Base-by-base conservation (phyloP, 2,329 filamentous ascomycete genomes). In the Pezicula carpinea region DNA sequence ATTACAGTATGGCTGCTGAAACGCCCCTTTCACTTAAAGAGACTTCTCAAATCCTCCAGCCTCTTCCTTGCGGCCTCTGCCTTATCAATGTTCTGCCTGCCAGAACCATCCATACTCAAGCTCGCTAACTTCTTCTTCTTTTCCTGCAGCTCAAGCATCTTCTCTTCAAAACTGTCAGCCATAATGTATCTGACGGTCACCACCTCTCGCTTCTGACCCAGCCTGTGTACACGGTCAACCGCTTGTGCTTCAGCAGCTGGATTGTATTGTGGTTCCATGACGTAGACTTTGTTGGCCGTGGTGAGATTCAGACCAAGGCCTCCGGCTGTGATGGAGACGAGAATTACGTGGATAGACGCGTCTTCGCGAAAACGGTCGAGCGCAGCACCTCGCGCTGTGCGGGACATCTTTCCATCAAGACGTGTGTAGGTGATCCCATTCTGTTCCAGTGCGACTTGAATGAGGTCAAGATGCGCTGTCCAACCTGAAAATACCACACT, bases 241-340 rank as follows among this genome's bases (percentile, higher is more conserved):
- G 93, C 93, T 68, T 99, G 93, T 5, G 90, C 88, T 66, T 99
- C 92, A 0, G 91, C 89, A 0, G 90, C 91, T 0, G 93, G 93
- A 61, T 99, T 99, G 71, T 92, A 99, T 63, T 96, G 91, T 5
- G 93, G 93, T 65, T 99, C 93, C 92, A 99, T 97, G 59, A 97
- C 87, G 64, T 93, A 97, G 13, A 95, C 92, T 46, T 80, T 86
- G 63, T 83, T 93, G 26, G 85, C 92, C 0, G 87, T 76, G 0
- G 91, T 96, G 46, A 97, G 72, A 62, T 97, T 97, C 33, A 97
- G 81, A 13, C 92, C 92, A 14, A 96, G 79, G 15, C 93, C 92
- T 53, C 92, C 93, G 0, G 92, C 92, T 62, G 85, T 89, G 66
- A 96, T 95, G 8, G 89, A 96, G 13, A 96, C 89, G 8, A 97